phyloP scores from a whole-genome alignment of 345 rosid species.

The Anacardium occidentale region DNA sequence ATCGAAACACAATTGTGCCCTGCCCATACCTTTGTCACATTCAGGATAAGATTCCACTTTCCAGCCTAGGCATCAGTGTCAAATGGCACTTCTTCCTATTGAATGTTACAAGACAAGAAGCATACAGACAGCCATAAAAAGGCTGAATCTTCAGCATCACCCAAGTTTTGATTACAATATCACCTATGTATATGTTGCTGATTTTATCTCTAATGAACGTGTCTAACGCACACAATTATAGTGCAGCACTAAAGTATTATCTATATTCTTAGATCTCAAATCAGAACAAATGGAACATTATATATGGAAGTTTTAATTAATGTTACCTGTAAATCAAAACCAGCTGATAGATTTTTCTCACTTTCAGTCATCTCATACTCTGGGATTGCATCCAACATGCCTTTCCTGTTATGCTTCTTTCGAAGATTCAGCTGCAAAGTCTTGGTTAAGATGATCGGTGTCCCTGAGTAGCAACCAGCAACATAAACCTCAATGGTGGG shows the following conservation, averaged over 20 bases:
- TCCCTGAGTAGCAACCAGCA: conserved; percentile 72
- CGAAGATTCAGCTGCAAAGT: conserved; percentile 59
- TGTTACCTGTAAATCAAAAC: conserved; percentile 62
- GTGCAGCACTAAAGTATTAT: conserved; percentile 6
- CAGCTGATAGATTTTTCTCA: conserved; percentile 38
- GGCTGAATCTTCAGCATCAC: not conserved
- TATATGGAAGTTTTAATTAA: not conserved
- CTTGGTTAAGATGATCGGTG: conserved; percentile 80
- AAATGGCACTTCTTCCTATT: conserved; percentile 9
- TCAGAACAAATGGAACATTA: not conserved
- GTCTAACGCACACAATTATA: not conserved
- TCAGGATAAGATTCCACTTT: conserved; percentile 35
- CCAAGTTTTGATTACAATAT: conserved; percentile 10
- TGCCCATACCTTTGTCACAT: conserved; percentile 33
- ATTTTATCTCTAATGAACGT: not conserved
- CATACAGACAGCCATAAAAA: conserved; percentile 21
- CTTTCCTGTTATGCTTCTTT: conserved; percentile 60
- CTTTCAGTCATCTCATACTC: conserved; percentile 62
- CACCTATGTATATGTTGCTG: not conserved
- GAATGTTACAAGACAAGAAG: conserved; percentile 43
- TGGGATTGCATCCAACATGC: conserved; percentile 66
- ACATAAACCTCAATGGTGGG: conserved; percentile 84
- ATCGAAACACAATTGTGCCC: conserved; percentile 33
- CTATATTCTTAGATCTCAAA: not conserved
- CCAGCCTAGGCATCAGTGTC: conserved; percentile 23